phyloP scores from a whole-genome alignment of 2,329 filamentous ascomycete genomes.

The Alternaria arborescens region DNA sequence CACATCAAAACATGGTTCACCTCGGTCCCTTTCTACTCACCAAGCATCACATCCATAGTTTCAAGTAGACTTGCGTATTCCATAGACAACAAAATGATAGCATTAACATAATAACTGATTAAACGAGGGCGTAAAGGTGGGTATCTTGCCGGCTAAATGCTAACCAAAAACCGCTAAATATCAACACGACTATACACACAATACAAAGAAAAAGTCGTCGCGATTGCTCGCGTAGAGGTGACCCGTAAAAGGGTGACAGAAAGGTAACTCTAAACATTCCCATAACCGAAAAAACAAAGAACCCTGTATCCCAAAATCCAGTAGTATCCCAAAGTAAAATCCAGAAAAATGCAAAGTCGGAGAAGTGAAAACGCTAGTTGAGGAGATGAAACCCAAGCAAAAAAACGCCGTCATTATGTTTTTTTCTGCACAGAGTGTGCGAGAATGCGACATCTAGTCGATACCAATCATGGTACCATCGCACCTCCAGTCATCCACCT shows the following conservation, averaged over 20 bases:
- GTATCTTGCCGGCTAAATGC: constrained; percentile 25
- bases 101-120: constrained; percentile 1
- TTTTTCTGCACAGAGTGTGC: too few relatives aligned
- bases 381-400: neutral
- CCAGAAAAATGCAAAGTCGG: too few relatives aligned
- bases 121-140: constrained; percentile 18
- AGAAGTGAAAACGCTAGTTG: neutral
- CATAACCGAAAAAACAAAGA: neutral
- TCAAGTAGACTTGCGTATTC: neutral
- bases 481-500: constrained; percentile 48
- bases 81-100: neutral
- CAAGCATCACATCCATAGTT: neutral
- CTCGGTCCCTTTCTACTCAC: neutral
- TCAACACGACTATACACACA: constrained; percentile 14
- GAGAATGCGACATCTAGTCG: constrained; percentile 27
- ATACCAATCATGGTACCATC: constrained; percentile 49
- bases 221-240: neutral
- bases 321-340: neutral
- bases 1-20: too few relatives aligned
- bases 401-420: neutral
- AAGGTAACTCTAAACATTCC: constrained; percentile 9
- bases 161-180: constrained; percentile 18
- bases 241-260: neutral
- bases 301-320: neutral
- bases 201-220: constrained; percentile 2